Evolutionary conservation across 371 early-diverging fungal species (phyloP).

Genomic region (Rhizoclosmatium hyalinum): DNA sequence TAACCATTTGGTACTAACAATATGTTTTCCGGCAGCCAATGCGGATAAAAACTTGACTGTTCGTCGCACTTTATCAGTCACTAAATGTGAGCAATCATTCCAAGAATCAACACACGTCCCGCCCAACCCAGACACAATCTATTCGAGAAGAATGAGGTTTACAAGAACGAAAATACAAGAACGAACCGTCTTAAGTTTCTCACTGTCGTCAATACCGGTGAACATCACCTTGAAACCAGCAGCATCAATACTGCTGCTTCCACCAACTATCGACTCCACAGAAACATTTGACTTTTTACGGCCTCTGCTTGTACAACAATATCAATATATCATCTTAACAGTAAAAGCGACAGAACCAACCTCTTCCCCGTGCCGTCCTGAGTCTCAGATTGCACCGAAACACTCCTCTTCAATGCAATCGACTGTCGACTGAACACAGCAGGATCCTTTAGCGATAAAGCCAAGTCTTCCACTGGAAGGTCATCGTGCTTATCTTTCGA

Average conservation of each 20-base stretch:
- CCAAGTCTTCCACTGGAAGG: not conserved
- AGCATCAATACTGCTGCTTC: not conserved
- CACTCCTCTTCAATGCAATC: conserved; percentile 15
- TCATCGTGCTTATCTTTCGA: not conserved
- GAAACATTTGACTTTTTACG: not conserved
- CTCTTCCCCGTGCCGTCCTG: not conserved
- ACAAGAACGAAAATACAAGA: not conserved
- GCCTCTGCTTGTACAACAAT: not conserved
- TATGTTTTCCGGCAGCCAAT: conserved; percentile 52
- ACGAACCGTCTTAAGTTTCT: conserved; percentile 27
- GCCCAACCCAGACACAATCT: conserved; percentile 42
- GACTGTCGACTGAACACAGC: not conserved
- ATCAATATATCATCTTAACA: not conserved
- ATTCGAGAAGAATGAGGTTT: not conserved
- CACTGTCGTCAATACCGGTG: conserved; percentile 40
- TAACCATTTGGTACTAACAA: conserved; percentile 50
- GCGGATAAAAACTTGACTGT: conserved; percentile 58
- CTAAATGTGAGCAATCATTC: conserved; percentile 55
- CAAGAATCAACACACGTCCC: conserved; percentile 43
- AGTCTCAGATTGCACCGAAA: not conserved
- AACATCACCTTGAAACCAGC: conserved; percentile 30
- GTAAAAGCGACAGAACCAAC: not conserved
- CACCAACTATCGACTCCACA: not conserved
- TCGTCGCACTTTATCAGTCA: conserved; percentile 51
- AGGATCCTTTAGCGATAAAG: not conserved